Conservation (phyloP, 306 rosid species). For the Vigna hirtella region DNA sequence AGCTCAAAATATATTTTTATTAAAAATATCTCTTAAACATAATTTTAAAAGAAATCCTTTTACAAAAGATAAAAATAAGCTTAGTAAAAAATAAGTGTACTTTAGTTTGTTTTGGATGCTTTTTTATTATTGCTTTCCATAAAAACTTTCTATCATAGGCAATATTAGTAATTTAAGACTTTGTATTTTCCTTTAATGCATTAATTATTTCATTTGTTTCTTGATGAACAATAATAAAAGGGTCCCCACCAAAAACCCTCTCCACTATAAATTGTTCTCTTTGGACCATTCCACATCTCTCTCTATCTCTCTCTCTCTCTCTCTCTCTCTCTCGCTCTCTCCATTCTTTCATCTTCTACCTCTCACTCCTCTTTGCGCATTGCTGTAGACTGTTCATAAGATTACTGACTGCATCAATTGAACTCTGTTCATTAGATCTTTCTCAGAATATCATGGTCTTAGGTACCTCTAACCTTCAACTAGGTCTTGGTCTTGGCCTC, state of each 20-base stretch:
- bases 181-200: too few species aligned
- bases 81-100: too few species aligned
- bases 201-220: too few species aligned
- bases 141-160: too few species aligned
- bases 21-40: too few species aligned
- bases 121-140: too few species aligned
- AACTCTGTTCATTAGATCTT: not conserved
- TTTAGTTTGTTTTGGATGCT: too few species aligned
- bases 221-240: slow-evolving; percentile 48
- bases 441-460: slow-evolving; percentile 49
- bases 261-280: slow-evolving; percentile 28
- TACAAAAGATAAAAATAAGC: too few species aligned
- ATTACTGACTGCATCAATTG: not conserved
- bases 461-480: slow-evolving; percentile 52
- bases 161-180: too few species aligned
- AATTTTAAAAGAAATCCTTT: too few species aligned
- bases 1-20: too few species aligned
- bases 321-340: not conserved
- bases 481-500: slow-evolving; percentile 71
- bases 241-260: slow-evolving; percentile 41
- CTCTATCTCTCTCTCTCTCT: slow-evolving; percentile 17
- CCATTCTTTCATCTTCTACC: slow-evolving; percentile 19
- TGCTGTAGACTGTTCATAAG: slow-evolving; percentile 8
- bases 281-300: slow-evolving; percentile 6
- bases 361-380: not conserved